Percentiles rank a stretch among this genome's conserved stretches.
Evolutionary conservation across 345 rosid genomes (phyloP).

Genomic region (Mercurialis annua): DNA sequence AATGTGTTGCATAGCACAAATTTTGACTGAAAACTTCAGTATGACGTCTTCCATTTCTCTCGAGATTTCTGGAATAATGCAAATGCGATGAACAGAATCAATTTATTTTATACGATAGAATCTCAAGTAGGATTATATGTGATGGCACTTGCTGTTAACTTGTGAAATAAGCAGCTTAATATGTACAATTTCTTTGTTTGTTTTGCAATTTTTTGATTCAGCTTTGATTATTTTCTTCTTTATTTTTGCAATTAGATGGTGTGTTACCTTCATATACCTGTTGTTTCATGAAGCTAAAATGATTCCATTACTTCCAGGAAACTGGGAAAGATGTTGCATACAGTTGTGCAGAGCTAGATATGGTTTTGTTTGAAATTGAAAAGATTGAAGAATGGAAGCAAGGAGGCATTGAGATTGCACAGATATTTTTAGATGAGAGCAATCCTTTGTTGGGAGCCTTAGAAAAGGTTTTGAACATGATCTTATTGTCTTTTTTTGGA

Average conservation of each 20-base stretch:
- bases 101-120: neutral
- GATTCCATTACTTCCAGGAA: constrained; percentile 40
- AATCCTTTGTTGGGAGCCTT: constrained; percentile 35
- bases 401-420: constrained; percentile 31
- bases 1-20: neutral
- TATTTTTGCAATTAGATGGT: neutral
- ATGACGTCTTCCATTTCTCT: neutral
- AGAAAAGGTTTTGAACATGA: constrained; percentile 39
- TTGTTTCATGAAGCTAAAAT: neutral
- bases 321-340: constrained; percentile 44
- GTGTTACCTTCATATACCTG: neutral
- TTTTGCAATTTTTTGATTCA: neutral
- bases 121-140: neutral
- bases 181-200: neutral
- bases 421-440: constrained; percentile 30
- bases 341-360: constrained; percentile 49
- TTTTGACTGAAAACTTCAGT: neutral
- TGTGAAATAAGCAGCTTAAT: neutral
- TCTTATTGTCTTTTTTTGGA: neutral
- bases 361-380: constrained; percentile 43
- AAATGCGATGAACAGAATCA: too few relatives aligned
- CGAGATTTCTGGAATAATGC: neutral
- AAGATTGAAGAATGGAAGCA: constrained; percentile 63
- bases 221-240: neutral
- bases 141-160: neutral